Conservation (phyloP, 1,139 yeast species). For the Blastobotrys capitulatus region DNA sequence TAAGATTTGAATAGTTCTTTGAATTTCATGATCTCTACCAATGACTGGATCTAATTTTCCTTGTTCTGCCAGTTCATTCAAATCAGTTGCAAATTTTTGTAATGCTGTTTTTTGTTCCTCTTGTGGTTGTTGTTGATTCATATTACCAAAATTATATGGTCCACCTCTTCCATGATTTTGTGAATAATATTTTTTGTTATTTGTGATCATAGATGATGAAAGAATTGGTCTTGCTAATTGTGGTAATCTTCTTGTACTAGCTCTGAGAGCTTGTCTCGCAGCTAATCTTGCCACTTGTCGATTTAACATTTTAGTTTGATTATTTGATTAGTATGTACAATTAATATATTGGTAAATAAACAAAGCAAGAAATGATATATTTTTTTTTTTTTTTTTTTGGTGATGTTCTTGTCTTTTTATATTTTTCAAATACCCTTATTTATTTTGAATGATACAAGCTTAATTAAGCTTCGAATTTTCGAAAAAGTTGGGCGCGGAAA, state of each 20-base stretch:
- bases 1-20: conserved; percentile 84
- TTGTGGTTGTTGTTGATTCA: conserved; percentile 8
- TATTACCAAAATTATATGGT: conserved; percentile 5
- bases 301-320: conserved; percentile 1
- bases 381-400: too few species aligned
- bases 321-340: too few species aligned
- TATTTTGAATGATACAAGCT: too few species aligned
- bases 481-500: too few species aligned
- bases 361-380: too few species aligned
- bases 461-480: too few species aligned
- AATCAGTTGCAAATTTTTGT: conserved; percentile 76
- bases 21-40: conserved; percentile 92
- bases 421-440: too few species aligned
- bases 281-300: not conserved
- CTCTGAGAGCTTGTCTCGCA: conserved; percentile 3
- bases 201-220: not conserved
- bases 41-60: conserved; percentile 96
- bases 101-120: conserved; percentile 55
- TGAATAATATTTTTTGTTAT: not conserved
- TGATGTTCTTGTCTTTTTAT: too few species aligned
- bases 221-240: not conserved
- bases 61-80: conserved; percentile 78
- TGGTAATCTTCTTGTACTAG: conserved; percentile 2
- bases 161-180: conserved; percentile 9
- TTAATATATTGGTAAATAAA: too few species aligned